Evolutionary conservation across 257 asterid species (phyloP).

Genomic region (Fraxinus americana): DNA sequence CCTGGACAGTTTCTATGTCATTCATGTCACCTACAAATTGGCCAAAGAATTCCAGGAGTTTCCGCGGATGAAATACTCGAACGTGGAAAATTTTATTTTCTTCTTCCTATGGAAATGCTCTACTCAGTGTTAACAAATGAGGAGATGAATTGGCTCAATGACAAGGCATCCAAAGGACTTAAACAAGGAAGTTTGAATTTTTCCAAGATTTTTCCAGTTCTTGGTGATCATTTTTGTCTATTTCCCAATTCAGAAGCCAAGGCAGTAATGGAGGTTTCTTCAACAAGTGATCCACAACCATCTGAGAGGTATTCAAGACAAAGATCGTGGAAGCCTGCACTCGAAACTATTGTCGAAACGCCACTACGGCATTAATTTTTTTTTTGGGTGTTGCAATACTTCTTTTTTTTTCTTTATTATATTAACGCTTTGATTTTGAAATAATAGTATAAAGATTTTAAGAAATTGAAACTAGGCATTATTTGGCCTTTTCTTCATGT

Average conservation of each 20-base stretch:
- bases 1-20: constrained; percentile 66
- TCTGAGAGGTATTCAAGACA: constrained; percentile 49
- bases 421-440: background rate
- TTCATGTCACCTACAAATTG: constrained; percentile 44
- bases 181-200: constrained; percentile 39
- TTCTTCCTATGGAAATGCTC: constrained; percentile 73
- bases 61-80: constrained; percentile 68
- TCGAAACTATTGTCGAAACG: constrained; percentile 71
- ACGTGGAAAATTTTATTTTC: constrained; percentile 45
- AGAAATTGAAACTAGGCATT: background rate
- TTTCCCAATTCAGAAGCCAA: constrained; percentile 37
- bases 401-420: background rate
- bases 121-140: constrained; percentile 70
- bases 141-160: constrained; percentile 41
- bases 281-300: constrained; percentile 11
- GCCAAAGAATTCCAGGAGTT: constrained; percentile 53
- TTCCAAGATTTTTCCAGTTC: constrained; percentile 54
- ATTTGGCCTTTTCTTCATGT: background rate
- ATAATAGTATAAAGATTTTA: background rate
- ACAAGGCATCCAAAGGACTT: constrained; percentile 38
- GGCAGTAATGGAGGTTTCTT: constrained; percentile 20
- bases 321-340: constrained; percentile 74
- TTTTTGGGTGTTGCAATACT: background rate
- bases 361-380: constrained; percentile 29
- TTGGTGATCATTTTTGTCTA: constrained; percentile 47